phyloP scores from a whole-genome alignment of 352 stramenopile genomes.

The Phytophthora meadii region DNA sequence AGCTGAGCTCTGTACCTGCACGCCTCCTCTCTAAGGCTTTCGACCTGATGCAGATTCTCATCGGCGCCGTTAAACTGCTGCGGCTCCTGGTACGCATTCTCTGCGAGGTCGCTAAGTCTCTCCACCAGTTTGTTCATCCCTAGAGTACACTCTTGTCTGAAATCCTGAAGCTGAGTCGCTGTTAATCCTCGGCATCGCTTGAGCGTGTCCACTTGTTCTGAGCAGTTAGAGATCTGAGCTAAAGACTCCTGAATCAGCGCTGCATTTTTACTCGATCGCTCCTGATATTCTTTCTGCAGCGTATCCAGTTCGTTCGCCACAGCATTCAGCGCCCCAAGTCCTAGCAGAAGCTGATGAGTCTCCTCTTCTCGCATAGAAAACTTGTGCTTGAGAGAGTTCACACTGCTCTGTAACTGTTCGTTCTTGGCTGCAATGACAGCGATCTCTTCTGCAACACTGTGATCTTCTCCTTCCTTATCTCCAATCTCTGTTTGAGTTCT shows the following conservation, averaged over 20 bases:
- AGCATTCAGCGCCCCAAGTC: slow-evolving; percentile 42
- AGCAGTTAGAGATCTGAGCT: slow-evolving; percentile 57
- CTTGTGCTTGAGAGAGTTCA: slow-evolving; percentile 48
- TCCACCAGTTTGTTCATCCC: slow-evolving; percentile 55
- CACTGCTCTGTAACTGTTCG: slow-evolving; percentile 45
- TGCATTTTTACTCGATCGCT: slow-evolving; percentile 53
- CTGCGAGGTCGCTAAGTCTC: slow-evolving; percentile 47
- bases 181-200: slow-evolving; percentile 44
- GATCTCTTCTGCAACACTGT: slow-evolving; percentile 30
- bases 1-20: slow-evolving; percentile 24
- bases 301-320: slow-evolving; percentile 47
- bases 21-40: slow-evolving; percentile 37
- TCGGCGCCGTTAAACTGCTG: slow-evolving; percentile 16
- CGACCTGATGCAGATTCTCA: slow-evolving; percentile 30
- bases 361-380: slow-evolving; percentile 46
- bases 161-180: slow-evolving; percentile 45
- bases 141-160: slow-evolving; percentile 51
- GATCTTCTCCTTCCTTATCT: slow-evolving; percentile 12
- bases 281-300: slow-evolving; percentile 58
- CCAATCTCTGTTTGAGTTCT: neutral
- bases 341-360: slow-evolving; percentile 45
- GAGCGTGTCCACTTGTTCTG: slow-evolving; percentile 54
- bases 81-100: slow-evolving; percentile 18
- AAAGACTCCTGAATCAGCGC: slow-evolving; percentile 59
- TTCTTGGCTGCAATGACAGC: slow-evolving; percentile 45